Percentiles rank a stretch among this genome's conserved stretches.
These are phyloP conservation scores for Vitis rupestris DNA, from an alignment of 164 flowering plant genomes.

Conservation along the genomic window DNA sequence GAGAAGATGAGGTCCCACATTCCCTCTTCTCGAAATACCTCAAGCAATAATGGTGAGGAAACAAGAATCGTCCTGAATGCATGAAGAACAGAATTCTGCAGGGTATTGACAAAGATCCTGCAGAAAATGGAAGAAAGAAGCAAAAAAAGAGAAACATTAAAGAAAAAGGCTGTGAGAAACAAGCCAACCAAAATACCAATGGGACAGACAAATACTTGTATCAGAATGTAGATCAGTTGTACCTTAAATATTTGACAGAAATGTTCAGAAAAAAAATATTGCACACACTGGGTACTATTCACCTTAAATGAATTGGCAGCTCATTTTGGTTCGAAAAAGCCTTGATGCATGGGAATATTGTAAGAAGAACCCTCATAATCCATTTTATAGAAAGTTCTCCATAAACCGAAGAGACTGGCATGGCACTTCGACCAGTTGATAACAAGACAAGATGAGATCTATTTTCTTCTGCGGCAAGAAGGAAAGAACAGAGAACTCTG, in stretches of 20 bases:
- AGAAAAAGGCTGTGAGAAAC: not conserved
- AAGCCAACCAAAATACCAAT: not conserved
- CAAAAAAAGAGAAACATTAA: not conserved
- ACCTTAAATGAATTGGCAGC: conserved; percentile 77
- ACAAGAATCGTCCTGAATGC: conserved; percentile 71
- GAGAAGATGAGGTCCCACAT: conserved; percentile 93
- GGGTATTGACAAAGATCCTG: conserved; percentile 66
- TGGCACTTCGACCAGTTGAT: conserved; percentile 37
- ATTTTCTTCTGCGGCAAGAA: conserved; percentile 52
- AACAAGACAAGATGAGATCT: conserved; percentile 32
- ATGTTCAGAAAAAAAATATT: not conserved
- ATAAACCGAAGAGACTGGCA: conserved; percentile 55
- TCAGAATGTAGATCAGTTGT: not conserved
- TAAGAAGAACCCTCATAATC: conserved; percentile 76
- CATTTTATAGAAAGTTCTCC: conserved; percentile 83
- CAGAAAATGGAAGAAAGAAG: conserved; percentile 18
- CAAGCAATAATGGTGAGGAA: conserved; percentile 56
- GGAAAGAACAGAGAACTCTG: conserved; percentile 70
- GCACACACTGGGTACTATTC: not conserved
- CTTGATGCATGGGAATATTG: conserved; percentile 80
- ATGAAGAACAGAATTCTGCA: conserved; percentile 63
- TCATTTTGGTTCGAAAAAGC: conserved; percentile 73
- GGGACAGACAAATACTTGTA: not conserved
- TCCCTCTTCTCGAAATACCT: conserved; percentile 77
- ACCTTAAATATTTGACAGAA: not conserved